Conservation (phyloP, 1,284 basidiomycete species). For the Melanopsichium pennsylvanicum region DNA sequence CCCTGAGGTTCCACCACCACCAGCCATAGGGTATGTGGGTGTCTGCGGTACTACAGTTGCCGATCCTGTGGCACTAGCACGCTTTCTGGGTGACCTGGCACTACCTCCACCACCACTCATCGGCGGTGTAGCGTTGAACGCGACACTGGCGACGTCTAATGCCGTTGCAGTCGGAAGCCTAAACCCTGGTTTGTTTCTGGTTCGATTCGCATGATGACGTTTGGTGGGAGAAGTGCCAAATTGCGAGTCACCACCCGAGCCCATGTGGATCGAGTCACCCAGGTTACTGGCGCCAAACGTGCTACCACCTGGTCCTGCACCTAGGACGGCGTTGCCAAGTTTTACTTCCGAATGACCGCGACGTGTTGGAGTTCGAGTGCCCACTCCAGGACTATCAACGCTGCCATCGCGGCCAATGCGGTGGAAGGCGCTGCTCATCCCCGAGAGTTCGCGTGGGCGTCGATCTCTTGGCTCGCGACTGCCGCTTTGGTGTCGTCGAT, state of each 20-base stretch:
- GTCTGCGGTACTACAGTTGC: conserved; percentile 14
- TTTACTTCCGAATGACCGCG: conserved; percentile 18
- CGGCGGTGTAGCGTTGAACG: conserved; percentile 35
- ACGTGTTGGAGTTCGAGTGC: conserved; percentile 6
- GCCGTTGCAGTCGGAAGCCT: conserved; percentile 57
- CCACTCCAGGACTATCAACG: conserved; percentile 34
- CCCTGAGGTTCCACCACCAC: conserved; percentile 2
- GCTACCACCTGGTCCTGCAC: not conserved
- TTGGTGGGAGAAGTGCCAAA: conserved; percentile 47
- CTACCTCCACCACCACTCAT: not conserved
- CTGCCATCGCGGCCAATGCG: conserved; percentile 37
- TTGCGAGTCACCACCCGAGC: conserved; percentile 19
- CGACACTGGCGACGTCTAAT: conserved; percentile 54
- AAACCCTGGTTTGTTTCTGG: conserved; percentile 21
- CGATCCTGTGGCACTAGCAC: conserved; percentile 16
- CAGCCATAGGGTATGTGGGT: not conserved
- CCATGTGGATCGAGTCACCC: too few relatives aligned
- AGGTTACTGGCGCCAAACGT: not conserved
- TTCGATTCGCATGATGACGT: conserved; percentile 6
- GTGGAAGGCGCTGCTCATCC: conserved; percentile 27
- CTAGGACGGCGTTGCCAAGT: conserved; percentile 23
- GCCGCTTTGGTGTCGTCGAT: conserved; percentile 28
- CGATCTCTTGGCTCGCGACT: conserved; percentile 43
- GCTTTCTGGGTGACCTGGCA: conserved; percentile 32
- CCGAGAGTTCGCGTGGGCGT: conserved; percentile 33